Conservation (phyloP, 257 asterid species). For the Capsicum baccatum region DNA sequence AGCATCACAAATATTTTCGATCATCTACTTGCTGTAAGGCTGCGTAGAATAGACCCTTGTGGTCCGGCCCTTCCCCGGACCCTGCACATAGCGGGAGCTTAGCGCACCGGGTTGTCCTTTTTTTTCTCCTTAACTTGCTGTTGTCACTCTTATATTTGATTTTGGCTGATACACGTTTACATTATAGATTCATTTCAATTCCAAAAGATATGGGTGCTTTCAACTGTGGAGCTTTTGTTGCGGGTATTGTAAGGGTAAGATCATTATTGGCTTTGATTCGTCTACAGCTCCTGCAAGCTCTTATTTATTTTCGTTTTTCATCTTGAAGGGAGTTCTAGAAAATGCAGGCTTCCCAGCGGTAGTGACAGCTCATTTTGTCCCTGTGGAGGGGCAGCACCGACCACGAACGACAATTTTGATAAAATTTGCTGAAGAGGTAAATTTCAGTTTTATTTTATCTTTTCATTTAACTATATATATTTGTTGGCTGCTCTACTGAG, state of each 20-base stretch:
- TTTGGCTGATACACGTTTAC: conserved; percentile 34
- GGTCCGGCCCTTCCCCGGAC: too few relatives aligned
- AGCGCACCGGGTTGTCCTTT: too few relatives aligned
- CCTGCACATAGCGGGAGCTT: too few relatives aligned
- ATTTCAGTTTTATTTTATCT: neutral
- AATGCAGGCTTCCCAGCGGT: conserved; percentile 95
- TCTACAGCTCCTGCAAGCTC: neutral
- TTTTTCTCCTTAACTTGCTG: neutral
- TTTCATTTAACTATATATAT: neutral
- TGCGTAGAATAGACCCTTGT: too few relatives aligned
- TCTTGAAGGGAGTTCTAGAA: conserved; percentile 83
- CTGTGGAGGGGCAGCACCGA: conserved; percentile 92
- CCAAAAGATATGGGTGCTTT: conserved; percentile 98
- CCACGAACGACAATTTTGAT: conserved; percentile 95
- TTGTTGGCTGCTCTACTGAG: neutral
- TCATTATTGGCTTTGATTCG: neutral
- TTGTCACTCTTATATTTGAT: conserved; percentile 7
- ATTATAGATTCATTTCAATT: conserved; percentile 79
- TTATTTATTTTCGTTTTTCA: conserved; percentile 27
- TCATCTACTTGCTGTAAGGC: neutral
- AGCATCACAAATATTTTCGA: neutral
- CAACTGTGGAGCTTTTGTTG: conserved; percentile 97
- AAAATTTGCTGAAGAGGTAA: conserved; percentile 95
- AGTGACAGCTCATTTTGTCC: conserved; percentile 96
- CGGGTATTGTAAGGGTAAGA: conserved; percentile 90